These are phyloP conservation scores for Fusarium vanettenii DNA, from an alignment of 2,329 filamentous ascomycete genomes.

Conservation along the genomic window DNA sequence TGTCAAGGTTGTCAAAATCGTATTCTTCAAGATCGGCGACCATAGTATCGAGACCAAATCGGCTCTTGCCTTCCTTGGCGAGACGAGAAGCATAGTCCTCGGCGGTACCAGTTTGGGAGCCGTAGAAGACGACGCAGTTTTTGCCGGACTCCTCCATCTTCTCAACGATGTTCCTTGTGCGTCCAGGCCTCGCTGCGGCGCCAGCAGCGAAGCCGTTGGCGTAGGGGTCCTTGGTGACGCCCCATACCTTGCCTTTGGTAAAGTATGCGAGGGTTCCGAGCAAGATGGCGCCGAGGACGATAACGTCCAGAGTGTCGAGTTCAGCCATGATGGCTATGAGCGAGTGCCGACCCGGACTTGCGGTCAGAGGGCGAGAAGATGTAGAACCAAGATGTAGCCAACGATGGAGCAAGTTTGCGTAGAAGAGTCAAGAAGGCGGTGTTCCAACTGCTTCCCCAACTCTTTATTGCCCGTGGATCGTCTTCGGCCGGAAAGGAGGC, in stretches of 20 bases:
- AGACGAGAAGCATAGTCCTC: conserved; percentile 97
- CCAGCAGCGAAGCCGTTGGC: conserved; percentile 78
- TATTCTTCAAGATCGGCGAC: conserved; percentile 98
- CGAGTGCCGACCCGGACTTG: conserved; percentile 17
- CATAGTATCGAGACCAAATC: conserved; percentile 98
- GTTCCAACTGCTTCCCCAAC: conserved; percentile 17
- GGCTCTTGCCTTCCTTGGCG: conserved; percentile 96
- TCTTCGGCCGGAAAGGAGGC: conserved; percentile 45
- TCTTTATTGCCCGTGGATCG: conserved; percentile 23
- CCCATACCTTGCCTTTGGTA: conserved; percentile 97
- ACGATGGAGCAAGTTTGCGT: neutral
- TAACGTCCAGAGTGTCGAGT: conserved; percentile 93
- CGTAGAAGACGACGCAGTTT: conserved; percentile 98
- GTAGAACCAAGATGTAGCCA: neutral
- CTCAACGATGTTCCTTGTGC: conserved; percentile 92
- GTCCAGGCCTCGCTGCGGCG: conserved; percentile 79
- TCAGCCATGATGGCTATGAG: conserved; percentile 78
- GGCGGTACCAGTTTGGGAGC: conserved; percentile 96
- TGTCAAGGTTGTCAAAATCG: conserved; percentile 93
- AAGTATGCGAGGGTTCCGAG: conserved; percentile 94
- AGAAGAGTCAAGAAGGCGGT: neutral
- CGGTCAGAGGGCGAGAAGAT: neutral
- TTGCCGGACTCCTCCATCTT: conserved; percentile 96
- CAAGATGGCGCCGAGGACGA: conserved; percentile 88
- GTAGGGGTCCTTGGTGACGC: conserved; percentile 87